These are phyloP conservation scores for Flaveria linearis DNA, from an alignment of 129 eudicot genomes.

Conservation along the genomic window DNA sequence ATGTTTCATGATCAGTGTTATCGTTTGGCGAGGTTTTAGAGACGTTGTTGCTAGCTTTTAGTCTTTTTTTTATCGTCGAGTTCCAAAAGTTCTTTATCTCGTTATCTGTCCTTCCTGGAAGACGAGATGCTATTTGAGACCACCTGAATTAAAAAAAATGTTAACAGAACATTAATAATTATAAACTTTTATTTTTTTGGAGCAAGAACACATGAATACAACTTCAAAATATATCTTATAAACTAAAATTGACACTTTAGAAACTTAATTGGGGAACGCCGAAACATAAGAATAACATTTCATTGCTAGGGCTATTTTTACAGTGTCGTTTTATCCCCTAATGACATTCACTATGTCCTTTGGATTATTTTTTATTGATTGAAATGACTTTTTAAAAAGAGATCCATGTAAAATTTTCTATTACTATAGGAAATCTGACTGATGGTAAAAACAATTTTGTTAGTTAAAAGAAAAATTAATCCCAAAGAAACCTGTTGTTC, in stretches of 20 bases:
- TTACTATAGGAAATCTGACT: too few relatives aligned
- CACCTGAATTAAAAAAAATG: constrained; percentile 46
- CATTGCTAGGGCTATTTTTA: too few relatives aligned
- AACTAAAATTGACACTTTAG: background rate
- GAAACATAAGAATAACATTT: too few relatives aligned
- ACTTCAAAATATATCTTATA: background rate
- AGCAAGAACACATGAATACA: background rate
- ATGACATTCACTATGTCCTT: too few relatives aligned
- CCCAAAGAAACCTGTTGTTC: too few relatives aligned
- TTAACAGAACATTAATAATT: background rate
- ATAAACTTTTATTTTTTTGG: background rate
- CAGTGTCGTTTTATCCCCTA: too few relatives aligned
- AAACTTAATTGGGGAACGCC: too few relatives aligned
- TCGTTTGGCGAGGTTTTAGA: constrained; percentile 53
- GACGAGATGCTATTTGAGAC: constrained; percentile 88
- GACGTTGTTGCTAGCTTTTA: constrained; percentile 40
- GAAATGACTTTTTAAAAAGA: too few relatives aligned
- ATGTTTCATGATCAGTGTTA: constrained; percentile 37
- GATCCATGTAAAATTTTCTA: too few relatives aligned
- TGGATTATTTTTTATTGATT: too few relatives aligned
- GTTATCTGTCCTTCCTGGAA: constrained; percentile 86
- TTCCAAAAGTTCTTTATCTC: constrained; percentile 91
- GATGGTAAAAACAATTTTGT: too few relatives aligned
- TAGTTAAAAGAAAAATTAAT: too few relatives aligned
- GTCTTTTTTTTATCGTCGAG: constrained; percentile 72